Base-by-base conservation (phyloP, 2,329 filamentous ascomycete genomes). In the Plectosphaerella plurivora region DNA sequence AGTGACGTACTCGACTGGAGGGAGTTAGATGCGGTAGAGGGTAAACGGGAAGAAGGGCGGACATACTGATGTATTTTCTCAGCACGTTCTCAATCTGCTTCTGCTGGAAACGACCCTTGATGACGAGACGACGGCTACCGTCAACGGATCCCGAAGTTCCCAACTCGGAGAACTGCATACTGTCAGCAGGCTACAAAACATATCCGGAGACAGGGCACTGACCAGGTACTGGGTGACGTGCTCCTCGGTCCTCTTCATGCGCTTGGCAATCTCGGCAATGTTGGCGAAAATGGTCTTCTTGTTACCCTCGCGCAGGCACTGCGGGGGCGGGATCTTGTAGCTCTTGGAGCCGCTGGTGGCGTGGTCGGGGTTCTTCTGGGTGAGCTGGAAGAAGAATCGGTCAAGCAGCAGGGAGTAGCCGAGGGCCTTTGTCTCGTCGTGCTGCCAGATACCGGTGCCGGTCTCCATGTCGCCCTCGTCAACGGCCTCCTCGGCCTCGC, bases 231-330 rank as follows among this genome's bases (percentile, higher is more conserved):
- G 88, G 50, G 91, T 97, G 60, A 99, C 89, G 77, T 97, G 94
- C 75, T 99, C 94, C 68, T 97, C 93, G 58, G 89, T 92, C 72
- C 94, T 86, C 86, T 99, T 99, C 92, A 99, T 97, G 65, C 93
- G 86, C 83, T 96, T 96, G 83, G 91, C 96, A 66, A 99, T 97
- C 70, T 99, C 94, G 70, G 91, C 85, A 68, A 99, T 94, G 79
- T 99, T 99, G 79, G 93, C 94, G 67, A 99, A 99, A 67, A 99
- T 96, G 57, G 94, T 99, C 87, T 96, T 96, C 84, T 96, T 95
- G 86, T 99, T 99, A 71, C 94, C 94, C 91, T 99, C 94, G 77
- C 94, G 92, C 68, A 97, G 85, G 77, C 94, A 97, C 79, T 99
- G 94, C 49, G 94, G 94, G 50, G 94, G 94, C 50, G 94, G 94